phyloP scores from a whole-genome alignment of 495 filamentous ascomycete species.

The Pseudotulostoma volvatum region DNA sequence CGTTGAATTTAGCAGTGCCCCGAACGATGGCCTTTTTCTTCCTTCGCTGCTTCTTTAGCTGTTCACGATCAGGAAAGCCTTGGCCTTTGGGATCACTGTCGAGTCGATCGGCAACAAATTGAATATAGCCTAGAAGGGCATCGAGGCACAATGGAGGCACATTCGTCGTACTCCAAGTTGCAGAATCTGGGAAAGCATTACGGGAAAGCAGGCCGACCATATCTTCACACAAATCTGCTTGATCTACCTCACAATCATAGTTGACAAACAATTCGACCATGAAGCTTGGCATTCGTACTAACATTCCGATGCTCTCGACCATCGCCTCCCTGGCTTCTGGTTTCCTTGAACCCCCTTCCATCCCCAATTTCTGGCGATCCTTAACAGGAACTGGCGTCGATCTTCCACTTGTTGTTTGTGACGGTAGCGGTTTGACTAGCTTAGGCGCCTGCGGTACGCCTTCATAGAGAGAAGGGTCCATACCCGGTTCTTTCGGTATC shows the following conservation, averaged over 20 bases:
- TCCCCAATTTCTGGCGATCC: conserved; percentile 79
- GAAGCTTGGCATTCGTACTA: conserved; percentile 81
- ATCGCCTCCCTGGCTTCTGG: conserved; percentile 94
- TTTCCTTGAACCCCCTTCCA: conserved; percentile 83
- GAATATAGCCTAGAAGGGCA: conserved; percentile 75
- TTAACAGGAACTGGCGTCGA: conserved; percentile 87
- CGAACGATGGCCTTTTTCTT: conserved; percentile 79
- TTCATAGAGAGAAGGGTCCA: conserved; percentile 81
- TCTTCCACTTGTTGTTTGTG: conserved; percentile 62
- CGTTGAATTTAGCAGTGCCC: conserved; percentile 86
- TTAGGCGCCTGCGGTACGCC: conserved; percentile 86
- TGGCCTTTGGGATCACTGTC: conserved; percentile 49
- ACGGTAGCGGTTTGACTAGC: conserved; percentile 64
- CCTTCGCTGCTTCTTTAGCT: conserved; percentile 49
- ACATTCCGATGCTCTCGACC: conserved; percentile 87
- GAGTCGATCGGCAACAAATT: conserved; percentile 75
- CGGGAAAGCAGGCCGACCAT: conserved; percentile 82
- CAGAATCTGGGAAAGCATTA: conserved; percentile 92
- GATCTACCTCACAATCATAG: conserved; percentile 92
- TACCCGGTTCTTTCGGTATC: conserved; percentile 78
- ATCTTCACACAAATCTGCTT: conserved; percentile 85
- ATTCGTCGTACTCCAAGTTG: conserved; percentile 97
- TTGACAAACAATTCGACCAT: conserved; percentile 95
- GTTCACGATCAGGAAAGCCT: conserved; percentile 47
- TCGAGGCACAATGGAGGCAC: conserved; percentile 92